Evolutionary conservation across 2,329 filamentous ascomycete genomes (phyloP), one percentile per base, ranked within the genome.

Genomic region (Fusarium goolgardi): DNA sequence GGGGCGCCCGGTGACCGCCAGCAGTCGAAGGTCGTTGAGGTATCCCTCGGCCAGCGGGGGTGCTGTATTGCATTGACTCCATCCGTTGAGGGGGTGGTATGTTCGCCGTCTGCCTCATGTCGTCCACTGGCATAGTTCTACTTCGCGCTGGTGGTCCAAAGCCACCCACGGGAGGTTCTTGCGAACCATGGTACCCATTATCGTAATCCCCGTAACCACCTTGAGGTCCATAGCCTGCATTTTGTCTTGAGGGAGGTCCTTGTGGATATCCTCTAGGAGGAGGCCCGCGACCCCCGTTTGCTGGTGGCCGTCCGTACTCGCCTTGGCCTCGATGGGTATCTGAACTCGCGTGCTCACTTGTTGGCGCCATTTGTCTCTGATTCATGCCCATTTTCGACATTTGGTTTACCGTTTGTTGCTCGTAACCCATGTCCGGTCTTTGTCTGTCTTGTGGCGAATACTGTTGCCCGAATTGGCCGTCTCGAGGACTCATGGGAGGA

Each of bases 121-220:
- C 80, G 56, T 85, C 82, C 5, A 81, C 75, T 3, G 87, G 86
- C 85, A 89, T 87, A 7, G 88, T 90, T 83, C 85, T 86, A 59
- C 87, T 90, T 69, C 88, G 81, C n/a, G 78, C 73, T 11, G 85
- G 85, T 3, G 84, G 82, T 0, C 80, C 85, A 67, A 85, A 88
- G 8, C 81, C 79, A 39, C 81, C 78, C 62, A 74, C 73, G 11
- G 67, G 69, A 13, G 79, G 78, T 27, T 61, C 69, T 37, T 78
- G 78, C 52, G 77, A 64, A 5, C 57, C 46, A 32, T 60, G 59
- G 45, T 76, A 76, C 47, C 72, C 72, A 49, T 73, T 70, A 27
- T 75, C 67, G 49, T 76, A 75, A 23, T 69, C 71, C 27, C 65
- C 68, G 54, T 77, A 76, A 32, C 69, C 69, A 34, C 64, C 71